Evolutionary conservation across 441 rosid genomes (phyloP).

Genomic region (Jatropha podagrica): DNA sequence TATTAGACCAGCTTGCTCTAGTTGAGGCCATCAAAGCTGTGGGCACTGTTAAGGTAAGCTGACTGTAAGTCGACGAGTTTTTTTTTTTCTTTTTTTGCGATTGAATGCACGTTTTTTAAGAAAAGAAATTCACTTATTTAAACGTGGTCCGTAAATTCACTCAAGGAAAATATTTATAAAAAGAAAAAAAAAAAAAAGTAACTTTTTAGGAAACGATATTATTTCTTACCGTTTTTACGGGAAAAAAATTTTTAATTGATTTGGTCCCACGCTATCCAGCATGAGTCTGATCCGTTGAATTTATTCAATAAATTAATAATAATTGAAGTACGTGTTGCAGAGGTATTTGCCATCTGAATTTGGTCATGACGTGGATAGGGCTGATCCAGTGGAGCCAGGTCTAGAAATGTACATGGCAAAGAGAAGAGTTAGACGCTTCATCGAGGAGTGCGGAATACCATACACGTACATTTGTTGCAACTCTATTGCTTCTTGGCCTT

Average conservation of each 20-base stretch:
- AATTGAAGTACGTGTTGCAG: constrained; percentile 21
- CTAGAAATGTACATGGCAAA: constrained; percentile 40
- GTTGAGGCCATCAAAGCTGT: constrained; percentile 39
- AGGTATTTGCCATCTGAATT: constrained; percentile 57
- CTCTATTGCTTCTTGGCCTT: constrained; percentile 63
- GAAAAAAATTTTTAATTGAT: too few species aligned
- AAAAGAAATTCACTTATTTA: too few species aligned
- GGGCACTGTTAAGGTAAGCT: constrained; percentile 41
- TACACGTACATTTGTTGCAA: constrained; percentile 59
- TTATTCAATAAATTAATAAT: not conserved
- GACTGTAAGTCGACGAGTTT: too few species aligned
- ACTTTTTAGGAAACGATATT: too few species aligned
- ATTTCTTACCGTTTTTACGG: too few species aligned
- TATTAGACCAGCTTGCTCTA: constrained; percentile 36
- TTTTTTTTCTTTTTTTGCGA: too few species aligned
- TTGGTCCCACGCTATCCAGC: too few species aligned
- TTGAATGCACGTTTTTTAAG: too few species aligned
- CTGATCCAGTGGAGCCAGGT: constrained; percentile 57
- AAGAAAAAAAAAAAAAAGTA: too few species aligned
- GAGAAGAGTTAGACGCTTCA: constrained; percentile 35
- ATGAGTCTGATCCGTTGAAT: too few species aligned
- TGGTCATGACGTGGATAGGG: constrained; percentile 52
- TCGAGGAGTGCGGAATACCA: constrained; percentile 36
- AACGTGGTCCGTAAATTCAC: too few species aligned
- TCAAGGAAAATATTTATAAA: too few species aligned